These are phyloP conservation scores for Puccinellia tenuiflora DNA, from an alignment of 176 grass and related monocot genomes.

Conservation along the genomic window DNA sequence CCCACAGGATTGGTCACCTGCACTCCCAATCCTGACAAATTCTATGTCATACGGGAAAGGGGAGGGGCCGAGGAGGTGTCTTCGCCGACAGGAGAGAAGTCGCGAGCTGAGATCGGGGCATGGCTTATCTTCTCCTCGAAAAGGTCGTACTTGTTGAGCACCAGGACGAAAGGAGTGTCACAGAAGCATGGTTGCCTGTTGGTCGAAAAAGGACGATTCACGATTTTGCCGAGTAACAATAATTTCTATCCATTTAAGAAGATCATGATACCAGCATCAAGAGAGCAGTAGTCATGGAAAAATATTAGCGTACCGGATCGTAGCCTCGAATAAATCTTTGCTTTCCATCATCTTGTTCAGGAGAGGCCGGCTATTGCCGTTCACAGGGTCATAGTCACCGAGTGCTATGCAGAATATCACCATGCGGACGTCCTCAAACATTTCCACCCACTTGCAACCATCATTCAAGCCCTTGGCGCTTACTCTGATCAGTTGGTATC, in stretches of 20 bases:
- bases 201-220: not conserved
- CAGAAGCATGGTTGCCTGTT: slow-evolving; percentile 77
- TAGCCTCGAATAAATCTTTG: slow-evolving; percentile 86
- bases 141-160: slow-evolving; percentile 91
- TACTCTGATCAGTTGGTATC: slow-evolving; percentile 89
- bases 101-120: slow-evolving; percentile 30
- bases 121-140: slow-evolving; percentile 83
- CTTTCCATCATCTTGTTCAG: slow-evolving; percentile 96
- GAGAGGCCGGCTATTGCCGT: slow-evolving; percentile 30
- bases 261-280: too few species aligned
- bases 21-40: too few species aligned
- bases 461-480: slow-evolving; percentile 87
- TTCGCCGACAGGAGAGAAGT: slow-evolving; percentile 72
- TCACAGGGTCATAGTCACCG: slow-evolving; percentile 69
- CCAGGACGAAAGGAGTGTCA: slow-evolving; percentile 71
- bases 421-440: slow-evolving; percentile 93
- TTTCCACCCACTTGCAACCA: slow-evolving; percentile 97
- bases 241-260: not conserved
- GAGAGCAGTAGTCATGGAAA: not conserved
- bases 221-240: not conserved
- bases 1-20: too few species aligned
- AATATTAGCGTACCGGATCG: slow-evolving; percentile 40
- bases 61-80: too few species aligned
- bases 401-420: slow-evolving; percentile 86
- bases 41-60: too few species aligned